These are phyloP conservation scores for Orbilia oligospora DNA, from an alignment of 2,329 filamentous ascomycete genomes.

Conservation along the genomic window DNA sequence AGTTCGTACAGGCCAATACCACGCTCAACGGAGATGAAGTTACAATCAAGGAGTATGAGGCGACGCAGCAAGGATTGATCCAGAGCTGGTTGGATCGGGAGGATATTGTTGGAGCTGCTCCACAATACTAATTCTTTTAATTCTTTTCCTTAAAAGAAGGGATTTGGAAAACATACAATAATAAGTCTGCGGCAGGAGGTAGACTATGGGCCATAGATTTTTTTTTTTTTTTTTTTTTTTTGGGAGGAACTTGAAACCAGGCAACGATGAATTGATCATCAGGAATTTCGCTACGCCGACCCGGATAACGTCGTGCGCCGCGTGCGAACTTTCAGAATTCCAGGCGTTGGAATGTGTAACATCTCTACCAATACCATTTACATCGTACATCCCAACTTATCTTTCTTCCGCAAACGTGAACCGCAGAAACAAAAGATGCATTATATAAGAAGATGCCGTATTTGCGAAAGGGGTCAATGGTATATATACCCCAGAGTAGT, in stretches of 20 bases:
- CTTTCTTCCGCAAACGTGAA: conserved; percentile 22
- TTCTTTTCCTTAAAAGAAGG: no score
- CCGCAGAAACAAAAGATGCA: background rate
- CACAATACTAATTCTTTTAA: conserved; percentile 4
- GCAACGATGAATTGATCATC: conserved; percentile 11
- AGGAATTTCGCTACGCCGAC: conserved; percentile 28
- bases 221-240: no score
- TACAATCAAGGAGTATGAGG: conserved; percentile 73
- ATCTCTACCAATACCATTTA: conserved; percentile 26
- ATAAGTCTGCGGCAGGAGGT: no score
- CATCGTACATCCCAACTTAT: background rate
- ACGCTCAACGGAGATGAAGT: conserved; percentile 68
- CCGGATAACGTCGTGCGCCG: conserved; percentile 19
- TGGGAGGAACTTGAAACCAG: conserved; percentile 10
- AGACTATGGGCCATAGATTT: background rate
- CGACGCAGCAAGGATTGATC: conserved; percentile 72
- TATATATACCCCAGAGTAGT: background rate
- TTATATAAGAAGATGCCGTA: background rate
- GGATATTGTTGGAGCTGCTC: conserved; percentile 34
- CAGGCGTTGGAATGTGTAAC: conserved; percentile 23
- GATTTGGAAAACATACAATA: no score
- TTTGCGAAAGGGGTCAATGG: background rate
- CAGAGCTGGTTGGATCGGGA: conserved; percentile 69
- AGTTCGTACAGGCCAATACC: conserved; percentile 78
- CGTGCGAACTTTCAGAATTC: conserved; percentile 26